A percentile compares a stretch with the other conserved stretches of the same genome.
Conservation (phyloP, 441 rosid species). For the Cnidoscolus chayamansa region DNA sequence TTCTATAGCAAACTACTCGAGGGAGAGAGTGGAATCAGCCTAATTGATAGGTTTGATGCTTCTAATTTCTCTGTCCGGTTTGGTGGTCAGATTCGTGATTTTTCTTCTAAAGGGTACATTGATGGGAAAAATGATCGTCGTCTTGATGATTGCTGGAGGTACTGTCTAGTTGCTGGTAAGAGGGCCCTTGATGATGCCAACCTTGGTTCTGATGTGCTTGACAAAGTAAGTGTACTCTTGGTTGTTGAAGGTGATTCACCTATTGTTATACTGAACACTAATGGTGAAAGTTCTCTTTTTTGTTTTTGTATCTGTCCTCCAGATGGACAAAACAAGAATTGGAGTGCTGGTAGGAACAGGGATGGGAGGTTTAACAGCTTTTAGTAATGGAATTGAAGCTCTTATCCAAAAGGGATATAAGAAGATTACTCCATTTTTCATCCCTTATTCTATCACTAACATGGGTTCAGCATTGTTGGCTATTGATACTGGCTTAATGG, state of each 20-base stretch:
- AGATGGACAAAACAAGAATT: conserved; percentile 53
- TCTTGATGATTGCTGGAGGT: conserved; percentile 66
- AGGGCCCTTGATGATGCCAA: conserved; percentile 51
- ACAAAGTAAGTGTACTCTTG: conserved; percentile 32
- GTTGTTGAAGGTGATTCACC: not conserved
- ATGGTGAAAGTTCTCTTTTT: not conserved
- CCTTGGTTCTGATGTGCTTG: conserved; percentile 45
- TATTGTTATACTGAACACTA: not conserved
- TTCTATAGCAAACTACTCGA: conserved; percentile 53
- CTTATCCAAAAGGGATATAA: conserved; percentile 54
- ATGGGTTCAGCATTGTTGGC: conserved; percentile 70
- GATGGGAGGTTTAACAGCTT: conserved; percentile 60
- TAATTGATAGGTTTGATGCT: conserved; percentile 56
- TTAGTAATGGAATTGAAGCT: conserved; percentile 46
- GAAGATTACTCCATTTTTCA: conserved; percentile 66
- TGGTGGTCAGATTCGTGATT: conserved; percentile 54
- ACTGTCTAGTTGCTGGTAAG: conserved; percentile 57
- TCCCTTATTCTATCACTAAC: conserved; percentile 68
- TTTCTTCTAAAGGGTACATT: conserved; percentile 54
- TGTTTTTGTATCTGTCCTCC: conserved; percentile 1
- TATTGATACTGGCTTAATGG: conserved; percentile 66
- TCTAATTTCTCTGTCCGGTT: conserved; percentile 48
- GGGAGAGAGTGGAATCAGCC: conserved; percentile 58
- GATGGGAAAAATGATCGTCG: conserved; percentile 67
- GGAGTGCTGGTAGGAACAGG: conserved; percentile 67